Evolutionary conservation across 2,329 filamentous ascomycete species (phyloP).

Genomic region (Talaromyces funiculosus): DNA sequence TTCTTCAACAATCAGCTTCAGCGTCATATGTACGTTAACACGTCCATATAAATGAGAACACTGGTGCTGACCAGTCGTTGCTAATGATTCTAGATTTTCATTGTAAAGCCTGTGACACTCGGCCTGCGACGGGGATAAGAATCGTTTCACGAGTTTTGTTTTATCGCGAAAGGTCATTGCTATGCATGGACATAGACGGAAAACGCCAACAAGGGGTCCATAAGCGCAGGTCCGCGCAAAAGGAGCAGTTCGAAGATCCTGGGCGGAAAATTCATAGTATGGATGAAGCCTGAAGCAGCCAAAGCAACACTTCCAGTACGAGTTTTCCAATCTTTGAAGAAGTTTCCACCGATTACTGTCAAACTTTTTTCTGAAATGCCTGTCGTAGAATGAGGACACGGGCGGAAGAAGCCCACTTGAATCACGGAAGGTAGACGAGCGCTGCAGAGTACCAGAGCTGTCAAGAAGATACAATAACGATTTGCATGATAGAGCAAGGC

Average conservation of each 20-base stretch:
- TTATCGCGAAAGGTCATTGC: constrained; percentile 3
- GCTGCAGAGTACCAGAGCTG: neutral
- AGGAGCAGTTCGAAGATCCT: neutral
- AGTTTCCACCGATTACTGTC: neutral
- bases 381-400: neutral
- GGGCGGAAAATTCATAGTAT: neutral
- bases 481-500: constrained; percentile 6
- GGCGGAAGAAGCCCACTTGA: neutral
- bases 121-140: neutral
- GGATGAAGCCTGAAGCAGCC: neutral
- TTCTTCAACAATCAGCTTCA: neutral
- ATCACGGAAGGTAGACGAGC: neutral
- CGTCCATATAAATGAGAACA: neutral
- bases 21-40: neutral
- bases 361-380: neutral
- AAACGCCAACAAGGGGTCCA: neutral
- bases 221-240: neutral
- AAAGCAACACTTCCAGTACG: neutral
- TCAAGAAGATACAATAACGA: neutral
- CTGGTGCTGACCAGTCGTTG: neutral
- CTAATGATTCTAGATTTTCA: neutral
- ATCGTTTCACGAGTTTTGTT: neutral
- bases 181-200: neutral
- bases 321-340: neutral
- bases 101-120: neutral